A percentile compares a stretch with the other conserved stretches of the same genome.
Evolutionary conservation across 345 rosid genomes (phyloP).

Genomic region (Jatropha curcas): DNA sequence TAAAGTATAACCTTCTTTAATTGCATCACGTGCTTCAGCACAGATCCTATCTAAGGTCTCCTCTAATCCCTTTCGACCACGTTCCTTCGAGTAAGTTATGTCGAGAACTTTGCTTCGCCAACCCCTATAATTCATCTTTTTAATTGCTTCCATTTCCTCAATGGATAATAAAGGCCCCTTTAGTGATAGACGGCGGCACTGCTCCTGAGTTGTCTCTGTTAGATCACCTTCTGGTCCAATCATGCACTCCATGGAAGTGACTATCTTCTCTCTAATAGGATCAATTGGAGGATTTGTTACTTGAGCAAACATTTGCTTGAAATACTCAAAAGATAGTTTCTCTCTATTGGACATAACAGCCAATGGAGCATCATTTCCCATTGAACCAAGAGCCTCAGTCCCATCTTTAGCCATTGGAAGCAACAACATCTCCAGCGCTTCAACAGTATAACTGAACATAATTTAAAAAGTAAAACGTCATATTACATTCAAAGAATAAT

Average conservation of each 20-base stretch:
- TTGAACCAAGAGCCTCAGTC: conserved; percentile 96
- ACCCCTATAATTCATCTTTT: conserved; percentile 88
- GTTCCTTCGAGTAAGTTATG: conserved; percentile 73
- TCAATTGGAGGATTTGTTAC: conserved; percentile 99
- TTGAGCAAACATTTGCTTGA: conserved; percentile 99
- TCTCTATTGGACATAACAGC: conserved; percentile 97
- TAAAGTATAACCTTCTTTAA: conserved; percentile 76
- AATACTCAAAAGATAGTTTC: conserved; percentile 87
- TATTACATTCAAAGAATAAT: conserved; percentile 5
- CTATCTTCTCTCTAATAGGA: conserved; percentile 98
- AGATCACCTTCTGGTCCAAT: conserved; percentile 99
- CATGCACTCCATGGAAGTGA: conserved; percentile 99
- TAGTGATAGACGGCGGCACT: conserved; percentile 91
- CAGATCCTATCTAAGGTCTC: conserved; percentile 87
- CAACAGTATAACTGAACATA: conserved; percentile 81
- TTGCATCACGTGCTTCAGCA: conserved; percentile 83
- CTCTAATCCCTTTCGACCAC: conserved; percentile 89
- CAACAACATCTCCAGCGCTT: conserved; percentile 95
- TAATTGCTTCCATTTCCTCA: conserved; percentile 81
- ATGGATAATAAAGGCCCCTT: conserved; percentile 82
- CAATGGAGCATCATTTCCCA: conserved; percentile 98
- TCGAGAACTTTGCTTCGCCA: conserved; percentile 91
- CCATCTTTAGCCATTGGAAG: conserved; percentile 99
- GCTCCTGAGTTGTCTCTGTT: conserved; percentile 96
- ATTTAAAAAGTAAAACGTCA: background rate